phyloP scores from a whole-genome alignment of 2,329 filamentous ascomycete genomes.

The Fragosphaeria purpurea region DNA sequence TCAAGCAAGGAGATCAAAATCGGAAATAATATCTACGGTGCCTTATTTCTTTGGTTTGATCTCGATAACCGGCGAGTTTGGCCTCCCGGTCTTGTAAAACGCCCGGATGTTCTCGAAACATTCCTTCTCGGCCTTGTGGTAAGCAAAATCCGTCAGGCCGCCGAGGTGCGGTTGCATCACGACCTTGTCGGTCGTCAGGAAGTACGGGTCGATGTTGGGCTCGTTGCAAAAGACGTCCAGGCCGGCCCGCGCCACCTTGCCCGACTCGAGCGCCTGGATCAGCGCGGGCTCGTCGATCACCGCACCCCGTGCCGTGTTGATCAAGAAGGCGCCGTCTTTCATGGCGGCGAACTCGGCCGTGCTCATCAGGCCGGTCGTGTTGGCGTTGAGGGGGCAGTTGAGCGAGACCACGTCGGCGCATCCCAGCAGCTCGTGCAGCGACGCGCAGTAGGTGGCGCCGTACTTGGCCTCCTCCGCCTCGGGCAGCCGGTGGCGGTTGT shows the following conservation, averaged over 20 bases:
- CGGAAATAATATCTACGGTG: too few species aligned
- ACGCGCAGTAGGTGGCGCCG: constrained; percentile 24
- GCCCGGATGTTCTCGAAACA: constrained; percentile 16
- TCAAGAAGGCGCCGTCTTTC: constrained; percentile 32
- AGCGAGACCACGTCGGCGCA: constrained; percentile 31
- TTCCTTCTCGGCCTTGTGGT: constrained; percentile 19
- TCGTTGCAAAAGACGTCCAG: constrained; percentile 36
- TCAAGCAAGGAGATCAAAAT: too few species aligned
- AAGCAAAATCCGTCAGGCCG: constrained; percentile 11
- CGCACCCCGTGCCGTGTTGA: constrained; percentile 42
- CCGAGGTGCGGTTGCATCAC: constrained; percentile 14
- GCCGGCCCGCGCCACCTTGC: constrained; percentile 35
- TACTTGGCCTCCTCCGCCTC: constrained; percentile 25
- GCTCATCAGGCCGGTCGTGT: constrained; percentile 23
- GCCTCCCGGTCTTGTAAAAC: constrained; percentile 4
- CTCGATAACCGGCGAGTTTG: constrained; percentile 8
- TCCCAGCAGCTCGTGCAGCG: constrained; percentile 29
- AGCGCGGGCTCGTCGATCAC: constrained; percentile 35
- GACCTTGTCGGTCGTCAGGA: constrained; percentile 16
- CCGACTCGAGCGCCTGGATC: constrained; percentile 28
- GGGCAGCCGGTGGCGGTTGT: constrained; percentile 28
- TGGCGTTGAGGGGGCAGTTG: constrained; percentile 29
- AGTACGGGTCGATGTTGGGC: constrained; percentile 51
- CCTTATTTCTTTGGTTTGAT: not conserved
- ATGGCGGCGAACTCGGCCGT: constrained; percentile 20